A percentile compares a stretch with the other conserved stretches of the same genome.
Evolutionary conservation across 2,329 filamentous ascomycete genomes (phyloP).

Genomic region (Periconia digitata): DNA sequence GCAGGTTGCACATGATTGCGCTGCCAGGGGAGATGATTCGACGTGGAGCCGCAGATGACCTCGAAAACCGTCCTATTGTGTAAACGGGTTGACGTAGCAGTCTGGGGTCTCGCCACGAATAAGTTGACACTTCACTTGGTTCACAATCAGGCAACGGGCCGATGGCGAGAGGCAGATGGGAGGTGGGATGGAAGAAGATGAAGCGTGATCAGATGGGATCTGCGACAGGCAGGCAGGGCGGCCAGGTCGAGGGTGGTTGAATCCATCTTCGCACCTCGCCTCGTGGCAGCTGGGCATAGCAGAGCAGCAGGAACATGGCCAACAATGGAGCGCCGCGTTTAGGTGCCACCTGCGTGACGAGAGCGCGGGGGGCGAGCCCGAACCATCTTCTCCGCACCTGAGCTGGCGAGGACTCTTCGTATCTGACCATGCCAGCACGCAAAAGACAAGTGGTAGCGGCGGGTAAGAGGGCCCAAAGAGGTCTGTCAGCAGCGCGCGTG

Average conservation of each 20-base stretch:
- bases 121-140: slow-evolving; percentile 7
- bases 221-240: background rate
- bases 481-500: slow-evolving; percentile 30
- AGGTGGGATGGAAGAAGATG: background rate
- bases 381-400: slow-evolving; percentile 1
- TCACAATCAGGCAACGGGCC: background rate
- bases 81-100: slow-evolving; percentile 32
- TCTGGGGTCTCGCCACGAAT: slow-evolving; percentile 12
- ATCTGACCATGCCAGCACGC: slow-evolving; percentile 4
- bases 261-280: background rate
- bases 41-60: slow-evolving; percentile 36
- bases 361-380: background rate
- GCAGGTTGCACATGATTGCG: slow-evolving; percentile 39
- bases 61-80: slow-evolving; percentile 31
- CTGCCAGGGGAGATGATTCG: slow-evolving; percentile 38
- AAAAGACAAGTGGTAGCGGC: slow-evolving; percentile 14
- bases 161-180: background rate
- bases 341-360: background rate
- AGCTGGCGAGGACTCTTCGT: background rate
- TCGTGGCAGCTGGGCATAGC: slow-evolving; percentile 7
- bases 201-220: background rate
- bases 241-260: slow-evolving; percentile 7
- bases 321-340: slow-evolving; percentile 25
- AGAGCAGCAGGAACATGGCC: slow-evolving; percentile 26
- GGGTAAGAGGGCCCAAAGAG: slow-evolving; percentile 27